Conservation (phyloP, 176 grass and related monocot genomes). For the Triticum turgidum region DNA sequence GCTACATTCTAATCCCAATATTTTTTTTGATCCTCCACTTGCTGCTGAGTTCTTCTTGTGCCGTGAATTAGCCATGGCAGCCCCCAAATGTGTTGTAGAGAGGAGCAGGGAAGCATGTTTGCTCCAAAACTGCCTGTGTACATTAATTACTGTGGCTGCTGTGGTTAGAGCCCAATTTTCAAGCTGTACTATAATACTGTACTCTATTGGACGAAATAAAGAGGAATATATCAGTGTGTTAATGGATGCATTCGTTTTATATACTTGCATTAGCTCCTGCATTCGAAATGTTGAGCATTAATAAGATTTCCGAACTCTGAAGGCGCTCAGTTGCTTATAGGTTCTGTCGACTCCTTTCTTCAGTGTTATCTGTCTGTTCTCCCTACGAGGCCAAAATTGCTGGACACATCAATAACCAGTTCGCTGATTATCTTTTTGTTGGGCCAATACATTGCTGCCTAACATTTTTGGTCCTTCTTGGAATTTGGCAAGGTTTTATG, state of each 20-base stretch:
- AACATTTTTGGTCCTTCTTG: background rate
- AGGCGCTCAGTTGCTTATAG: background rate
- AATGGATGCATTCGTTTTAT: background rate
- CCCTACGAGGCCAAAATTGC: background rate
- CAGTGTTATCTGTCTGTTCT: background rate
- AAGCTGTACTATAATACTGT: slow-evolving; percentile 20
- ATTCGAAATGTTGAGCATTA: background rate
- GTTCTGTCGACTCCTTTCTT: background rate
- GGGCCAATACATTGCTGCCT: background rate
- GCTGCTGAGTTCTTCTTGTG: slow-evolving; percentile 37
- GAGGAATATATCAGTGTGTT: slow-evolving; percentile 24
- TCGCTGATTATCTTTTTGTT: background rate
- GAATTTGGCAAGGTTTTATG: background rate
- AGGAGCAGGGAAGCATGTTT: slow-evolving; percentile 12
- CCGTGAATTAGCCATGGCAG: slow-evolving; percentile 38
- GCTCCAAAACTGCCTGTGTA: slow-evolving; percentile 33
- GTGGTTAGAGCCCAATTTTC: slow-evolving; percentile 38
- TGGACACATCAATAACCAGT: background rate
- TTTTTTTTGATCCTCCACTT: slow-evolving; percentile 32
- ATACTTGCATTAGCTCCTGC: background rate
- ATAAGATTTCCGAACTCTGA: background rate
- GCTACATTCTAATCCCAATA: slow-evolving; percentile 35
- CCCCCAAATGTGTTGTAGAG: slow-evolving; percentile 26
- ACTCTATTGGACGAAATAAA: slow-evolving; percentile 26
- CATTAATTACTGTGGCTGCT: slow-evolving; percentile 21